Percentiles rank a stretch among this genome's conserved stretches.
Evolutionary conservation across 1,139 yeast species (phyloP).

Genomic region (Suhomyces bokatorum): DNA sequence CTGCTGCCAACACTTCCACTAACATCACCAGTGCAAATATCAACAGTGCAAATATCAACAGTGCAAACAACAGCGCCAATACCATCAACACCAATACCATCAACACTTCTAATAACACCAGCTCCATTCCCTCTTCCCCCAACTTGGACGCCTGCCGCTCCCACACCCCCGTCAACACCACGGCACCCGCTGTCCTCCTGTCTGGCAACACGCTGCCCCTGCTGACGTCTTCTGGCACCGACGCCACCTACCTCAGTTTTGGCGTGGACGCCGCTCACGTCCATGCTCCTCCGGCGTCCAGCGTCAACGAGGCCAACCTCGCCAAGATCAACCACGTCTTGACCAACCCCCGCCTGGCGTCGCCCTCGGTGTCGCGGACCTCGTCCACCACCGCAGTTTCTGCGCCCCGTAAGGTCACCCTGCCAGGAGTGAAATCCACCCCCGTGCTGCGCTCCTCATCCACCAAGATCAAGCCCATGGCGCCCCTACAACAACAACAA

Average conservation of each 20-base stretch:
- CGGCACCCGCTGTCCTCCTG: constrained; percentile 8
- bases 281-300: constrained; percentile 6
- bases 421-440: constrained; percentile 12
- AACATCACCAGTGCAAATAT: too few relatives aligned
- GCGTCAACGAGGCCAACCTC: constrained; percentile 10
- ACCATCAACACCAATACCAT: background rate
- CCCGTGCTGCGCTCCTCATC: constrained; percentile 16
- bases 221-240: constrained; percentile 10
- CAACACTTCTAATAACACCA: background rate
- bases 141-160: constrained; percentile 15
- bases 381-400: constrained; percentile 16
- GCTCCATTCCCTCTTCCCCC: constrained; percentile 5
- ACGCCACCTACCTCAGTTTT: constrained; percentile 14
- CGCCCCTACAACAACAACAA: background rate
- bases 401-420: constrained; percentile 7
- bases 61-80: too few relatives aligned
- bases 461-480: constrained; percentile 12
- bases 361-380: constrained; percentile 20
- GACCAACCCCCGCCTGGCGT: constrained; percentile 9
- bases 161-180: constrained; percentile 17
- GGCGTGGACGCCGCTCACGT: constrained; percentile 9
- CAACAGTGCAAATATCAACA: too few relatives aligned
- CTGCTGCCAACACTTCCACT: background rate
- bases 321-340: constrained; percentile 11
- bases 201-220: constrained; percentile 1